These are phyloP conservation scores for Trametes hirsuta DNA, from an alignment of 1,284 basidiomycete genomes.

Conservation along the genomic window DNA sequence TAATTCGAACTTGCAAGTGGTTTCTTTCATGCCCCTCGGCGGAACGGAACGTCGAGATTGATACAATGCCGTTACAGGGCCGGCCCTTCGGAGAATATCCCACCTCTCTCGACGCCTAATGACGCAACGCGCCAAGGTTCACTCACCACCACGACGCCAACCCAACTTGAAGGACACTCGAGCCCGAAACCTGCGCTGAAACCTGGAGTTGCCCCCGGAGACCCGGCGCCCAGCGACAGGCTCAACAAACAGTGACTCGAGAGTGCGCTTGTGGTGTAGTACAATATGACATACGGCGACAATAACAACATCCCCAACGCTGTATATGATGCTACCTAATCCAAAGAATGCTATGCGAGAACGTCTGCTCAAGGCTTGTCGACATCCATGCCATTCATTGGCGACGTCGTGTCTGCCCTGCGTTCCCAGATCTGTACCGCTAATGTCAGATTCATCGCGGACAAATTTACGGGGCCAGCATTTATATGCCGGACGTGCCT, in stretches of 20 bases:
- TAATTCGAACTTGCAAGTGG: slow-evolving; percentile 11
- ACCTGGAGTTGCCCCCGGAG: background rate
- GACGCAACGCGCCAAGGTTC: background rate
- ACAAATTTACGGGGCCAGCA: background rate
- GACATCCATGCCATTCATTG: slow-evolving; percentile 32
- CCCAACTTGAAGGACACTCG: slow-evolving; percentile 3
- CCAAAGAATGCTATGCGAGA: no score
- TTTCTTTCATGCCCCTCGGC: slow-evolving; percentile 1
- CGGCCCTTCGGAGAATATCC: background rate
- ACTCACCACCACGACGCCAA: background rate
- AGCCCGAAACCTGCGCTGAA: background rate
- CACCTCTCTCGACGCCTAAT: background rate
- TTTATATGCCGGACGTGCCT: slow-evolving; percentile 53
- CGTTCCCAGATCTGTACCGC: slow-evolving; percentile 71
- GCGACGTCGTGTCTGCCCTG: slow-evolving; percentile 25
- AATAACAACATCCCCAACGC: background rate
- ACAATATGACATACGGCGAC: background rate
- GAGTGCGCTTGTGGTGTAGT: background rate
- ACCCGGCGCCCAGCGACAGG: no score
- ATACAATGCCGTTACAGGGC: slow-evolving; percentile 9
- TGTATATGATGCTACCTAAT: background rate
- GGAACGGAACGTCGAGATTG: background rate
- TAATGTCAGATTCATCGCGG: background rate
- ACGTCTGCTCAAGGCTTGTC: slow-evolving; percentile 14
- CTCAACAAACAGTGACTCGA: no score